These are phyloP conservation scores for Didymella lethalis DNA, from an alignment of 2,329 filamentous ascomycete genomes.

Conservation along the genomic window DNA sequence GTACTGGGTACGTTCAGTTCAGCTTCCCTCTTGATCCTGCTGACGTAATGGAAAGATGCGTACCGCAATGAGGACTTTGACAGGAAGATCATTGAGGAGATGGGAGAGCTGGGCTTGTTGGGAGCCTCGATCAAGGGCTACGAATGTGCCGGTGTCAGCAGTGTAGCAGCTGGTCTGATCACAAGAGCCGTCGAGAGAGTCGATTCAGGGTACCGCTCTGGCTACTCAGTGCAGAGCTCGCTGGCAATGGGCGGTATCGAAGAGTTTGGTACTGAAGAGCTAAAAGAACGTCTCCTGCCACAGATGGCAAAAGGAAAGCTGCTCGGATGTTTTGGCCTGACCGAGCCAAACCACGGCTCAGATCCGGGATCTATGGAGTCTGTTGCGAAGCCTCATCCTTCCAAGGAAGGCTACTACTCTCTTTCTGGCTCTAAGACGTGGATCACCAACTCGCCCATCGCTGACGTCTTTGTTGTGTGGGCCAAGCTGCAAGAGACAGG, in stretches of 20 bases:
- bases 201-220: constrained; percentile 89
- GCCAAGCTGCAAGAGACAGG: constrained; percentile 90
- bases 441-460: constrained; percentile 94
- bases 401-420: constrained; percentile 80
- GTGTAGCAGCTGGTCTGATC: constrained; percentile 87
- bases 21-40: constrained; percentile 3
- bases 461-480: constrained; percentile 87
- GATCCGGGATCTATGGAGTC: constrained; percentile 94
- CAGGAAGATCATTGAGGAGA: constrained; percentile 83
- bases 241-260: constrained; percentile 93
- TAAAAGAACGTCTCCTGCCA: constrained; percentile 84
- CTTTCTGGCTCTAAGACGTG: constrained; percentile 88
- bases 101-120: constrained; percentile 89
- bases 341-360: constrained; percentile 91
- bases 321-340: constrained; percentile 86
- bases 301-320: constrained; percentile 82
- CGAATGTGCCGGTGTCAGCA: constrained; percentile 86
- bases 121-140: constrained; percentile 88
- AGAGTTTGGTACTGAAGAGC: constrained; percentile 84
- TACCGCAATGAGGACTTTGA: constrained; percentile 90
- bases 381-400: constrained; percentile 81
- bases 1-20: constrained; percentile 72
- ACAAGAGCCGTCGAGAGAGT: constrained; percentile 90
- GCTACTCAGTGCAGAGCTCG: constrained; percentile 92
- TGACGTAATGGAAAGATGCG: constrained; percentile 65